These are phyloP conservation scores for Thalassiosira sp. DNA, from an alignment of 352 stramenopile species.

Conservation along the genomic window DNA sequence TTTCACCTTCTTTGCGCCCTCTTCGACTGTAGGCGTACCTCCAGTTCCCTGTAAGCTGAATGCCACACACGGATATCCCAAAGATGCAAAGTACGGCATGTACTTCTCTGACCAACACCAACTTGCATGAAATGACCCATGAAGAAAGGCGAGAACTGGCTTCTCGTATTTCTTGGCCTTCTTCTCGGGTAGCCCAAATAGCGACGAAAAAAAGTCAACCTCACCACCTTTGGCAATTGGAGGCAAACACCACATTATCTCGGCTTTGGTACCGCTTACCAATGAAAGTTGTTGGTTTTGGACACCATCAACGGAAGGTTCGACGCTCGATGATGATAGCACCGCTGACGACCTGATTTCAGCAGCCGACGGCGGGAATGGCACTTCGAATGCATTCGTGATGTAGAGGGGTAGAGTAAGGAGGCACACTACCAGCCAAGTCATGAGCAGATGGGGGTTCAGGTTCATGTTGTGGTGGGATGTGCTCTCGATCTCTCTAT, in stretches of 20 bases:
- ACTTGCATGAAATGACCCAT: slow-evolving; percentile 84
- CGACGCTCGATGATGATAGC: not conserved
- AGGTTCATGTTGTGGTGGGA: no score
- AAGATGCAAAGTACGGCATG: slow-evolving; percentile 76
- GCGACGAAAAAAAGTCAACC: slow-evolving; percentile 24
- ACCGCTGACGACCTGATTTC: slow-evolving; percentile 29
- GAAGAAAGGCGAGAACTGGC: slow-evolving; percentile 74
- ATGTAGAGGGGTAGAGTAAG: not conserved
- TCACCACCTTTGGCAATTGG: not conserved
- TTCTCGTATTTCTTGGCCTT: slow-evolving; percentile 27
- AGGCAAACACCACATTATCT: slow-evolving; percentile 41
- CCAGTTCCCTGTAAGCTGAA: slow-evolving; percentile 80
- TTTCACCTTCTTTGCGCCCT: slow-evolving; percentile 74
- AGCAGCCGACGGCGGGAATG: slow-evolving; percentile 22
- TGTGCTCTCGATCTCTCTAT: no score
- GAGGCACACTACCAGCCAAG: no score
- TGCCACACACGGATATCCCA: slow-evolving; percentile 77
- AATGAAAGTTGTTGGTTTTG: slow-evolving; percentile 25
- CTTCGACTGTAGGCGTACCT: slow-evolving; percentile 66
- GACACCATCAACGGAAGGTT: not conserved
- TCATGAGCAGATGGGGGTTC: no score
- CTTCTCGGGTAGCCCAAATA: slow-evolving; percentile 16
- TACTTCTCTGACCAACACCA: slow-evolving; percentile 86
- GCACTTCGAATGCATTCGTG: slow-evolving; percentile 30
- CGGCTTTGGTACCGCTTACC: slow-evolving; percentile 34